These are phyloP conservation scores for Artemisia annua DNA, from an alignment of 129 eudicot genomes.

Conservation along the genomic window DNA sequence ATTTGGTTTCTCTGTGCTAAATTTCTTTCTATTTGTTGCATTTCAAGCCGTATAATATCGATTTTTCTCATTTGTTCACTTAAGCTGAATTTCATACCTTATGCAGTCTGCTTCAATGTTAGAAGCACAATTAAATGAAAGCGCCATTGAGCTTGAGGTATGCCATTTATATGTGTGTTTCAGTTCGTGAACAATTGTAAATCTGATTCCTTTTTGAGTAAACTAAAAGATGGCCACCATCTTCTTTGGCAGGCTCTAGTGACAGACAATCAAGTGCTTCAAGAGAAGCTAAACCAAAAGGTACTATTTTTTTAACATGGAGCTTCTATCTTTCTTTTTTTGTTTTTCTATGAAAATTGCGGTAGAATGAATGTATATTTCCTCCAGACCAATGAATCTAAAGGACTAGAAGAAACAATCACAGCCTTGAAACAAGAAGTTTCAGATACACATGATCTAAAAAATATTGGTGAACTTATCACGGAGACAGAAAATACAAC, in stretches of 20 bases:
- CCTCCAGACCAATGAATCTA: slow-evolving; percentile 60
- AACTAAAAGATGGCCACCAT: slow-evolving; percentile 6
- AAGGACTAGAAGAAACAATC: slow-evolving; percentile 47
- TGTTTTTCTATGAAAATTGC: not conserved
- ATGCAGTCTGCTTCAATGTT: slow-evolving; percentile 3
- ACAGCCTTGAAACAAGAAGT: slow-evolving; percentile 34
- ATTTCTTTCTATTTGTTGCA: not conserved
- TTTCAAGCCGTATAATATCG: not conserved
- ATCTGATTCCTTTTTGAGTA: slow-evolving; percentile 8
- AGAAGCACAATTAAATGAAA: slow-evolving; percentile 14
- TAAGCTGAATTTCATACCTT: not conserved
- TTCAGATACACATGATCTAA: not conserved
- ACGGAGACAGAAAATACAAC: slow-evolving; percentile 29
- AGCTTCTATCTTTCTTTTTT: not conserved
- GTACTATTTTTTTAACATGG: slow-evolving; percentile 25
- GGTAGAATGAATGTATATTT: not conserved
- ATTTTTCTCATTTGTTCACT: not conserved
- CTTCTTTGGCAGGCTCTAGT: slow-evolving; percentile 57
- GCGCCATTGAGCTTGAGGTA: slow-evolving; percentile 8
- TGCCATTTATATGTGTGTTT: slow-evolving; percentile 2
- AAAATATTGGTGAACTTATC: slow-evolving; percentile 6
- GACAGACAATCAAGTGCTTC: slow-evolving; percentile 70
- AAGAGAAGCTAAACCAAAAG: slow-evolving; percentile 77
- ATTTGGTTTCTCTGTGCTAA: not conserved
- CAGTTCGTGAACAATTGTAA: not conserved